A percentile compares a stretch with the other conserved stretches of the same genome.
Evolutionary conservation across 2,329 filamentous ascomycete species (phyloP).

Genomic region (Elsinoe ampelina): DNA sequence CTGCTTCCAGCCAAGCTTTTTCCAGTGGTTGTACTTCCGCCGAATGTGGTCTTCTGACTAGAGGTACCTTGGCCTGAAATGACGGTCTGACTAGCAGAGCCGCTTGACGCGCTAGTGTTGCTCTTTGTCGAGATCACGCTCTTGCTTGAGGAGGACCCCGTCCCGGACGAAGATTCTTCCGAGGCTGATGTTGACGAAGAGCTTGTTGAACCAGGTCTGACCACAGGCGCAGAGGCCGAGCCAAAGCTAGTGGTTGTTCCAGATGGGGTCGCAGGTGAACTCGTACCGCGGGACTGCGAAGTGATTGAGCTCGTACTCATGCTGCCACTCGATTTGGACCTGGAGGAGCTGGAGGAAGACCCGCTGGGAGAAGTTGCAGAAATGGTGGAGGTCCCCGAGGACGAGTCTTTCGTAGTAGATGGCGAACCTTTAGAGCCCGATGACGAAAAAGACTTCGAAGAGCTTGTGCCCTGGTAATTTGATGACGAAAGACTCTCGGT

Average conservation of each 20-base stretch:
- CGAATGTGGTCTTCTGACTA: no score
- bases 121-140: not conserved
- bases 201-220: not conserved
- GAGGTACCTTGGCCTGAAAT: not conserved
- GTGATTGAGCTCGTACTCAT: no score
- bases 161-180: not conserved
- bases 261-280: not conserved
- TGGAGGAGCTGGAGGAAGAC: not conserved
- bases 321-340: not conserved
- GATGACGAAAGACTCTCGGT: no score
- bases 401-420: not conserved
- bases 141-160: not conserved
- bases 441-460: not conserved
- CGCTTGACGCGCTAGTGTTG: not conserved
- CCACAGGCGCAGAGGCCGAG: not conserved
- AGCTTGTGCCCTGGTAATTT: not conserved
- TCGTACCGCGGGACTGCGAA: no score
- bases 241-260: not conserved
- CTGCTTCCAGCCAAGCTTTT: no score
- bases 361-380: not conserved
- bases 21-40: no score
- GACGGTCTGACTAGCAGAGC: not conserved
- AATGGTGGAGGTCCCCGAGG: not conserved
- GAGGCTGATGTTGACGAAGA: not conserved
- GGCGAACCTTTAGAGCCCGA: not conserved